Evolutionary conservation across 352 stramenopile genomes (phyloP).

Genomic region (Phytophthora lateralis): DNA sequence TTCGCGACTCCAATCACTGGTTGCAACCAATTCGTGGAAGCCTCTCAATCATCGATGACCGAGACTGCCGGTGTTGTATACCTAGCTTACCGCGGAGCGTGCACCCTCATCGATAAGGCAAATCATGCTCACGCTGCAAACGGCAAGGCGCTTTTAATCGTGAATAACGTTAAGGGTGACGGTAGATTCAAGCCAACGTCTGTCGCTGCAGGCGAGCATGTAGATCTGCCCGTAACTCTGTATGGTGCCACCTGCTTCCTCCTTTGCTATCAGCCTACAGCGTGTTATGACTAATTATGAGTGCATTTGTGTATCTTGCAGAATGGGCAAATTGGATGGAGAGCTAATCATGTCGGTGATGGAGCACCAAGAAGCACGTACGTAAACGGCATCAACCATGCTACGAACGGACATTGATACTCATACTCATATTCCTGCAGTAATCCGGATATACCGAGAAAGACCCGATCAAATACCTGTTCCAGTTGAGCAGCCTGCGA

Average conservation of each 20-base stretch:
- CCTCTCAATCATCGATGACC: constrained; percentile 2
- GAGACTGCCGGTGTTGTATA: constrained; percentile 28
- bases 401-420: not conserved
- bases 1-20: constrained; percentile 48
- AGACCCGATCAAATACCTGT: constrained; percentile 32
- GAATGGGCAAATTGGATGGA: constrained; percentile 67
- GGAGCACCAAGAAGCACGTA: constrained; percentile 52
- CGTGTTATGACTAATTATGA: not conserved
- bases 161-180: constrained; percentile 70
- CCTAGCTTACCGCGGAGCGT: constrained; percentile 59
- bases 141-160: constrained; percentile 50
- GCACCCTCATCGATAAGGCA: constrained; percentile 76
- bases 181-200: constrained; percentile 54
- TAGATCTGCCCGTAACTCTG: constrained; percentile 64
- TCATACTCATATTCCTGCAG: not conserved
- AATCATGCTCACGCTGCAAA: constrained; percentile 36
- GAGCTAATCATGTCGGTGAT: constrained; percentile 68
- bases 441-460: constrained; percentile 39
- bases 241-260: constrained; percentile 21
- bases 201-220: constrained; percentile 31
- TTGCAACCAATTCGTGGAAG: constrained; percentile 35
- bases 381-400: constrained; percentile 1
- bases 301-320: constrained; percentile 24
- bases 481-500: constrained; percentile 30
- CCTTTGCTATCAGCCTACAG: not conserved